phyloP scores from a whole-genome alignment of 768 basidiomycete genomes.

The Rhodotorula diobovata region DNA sequence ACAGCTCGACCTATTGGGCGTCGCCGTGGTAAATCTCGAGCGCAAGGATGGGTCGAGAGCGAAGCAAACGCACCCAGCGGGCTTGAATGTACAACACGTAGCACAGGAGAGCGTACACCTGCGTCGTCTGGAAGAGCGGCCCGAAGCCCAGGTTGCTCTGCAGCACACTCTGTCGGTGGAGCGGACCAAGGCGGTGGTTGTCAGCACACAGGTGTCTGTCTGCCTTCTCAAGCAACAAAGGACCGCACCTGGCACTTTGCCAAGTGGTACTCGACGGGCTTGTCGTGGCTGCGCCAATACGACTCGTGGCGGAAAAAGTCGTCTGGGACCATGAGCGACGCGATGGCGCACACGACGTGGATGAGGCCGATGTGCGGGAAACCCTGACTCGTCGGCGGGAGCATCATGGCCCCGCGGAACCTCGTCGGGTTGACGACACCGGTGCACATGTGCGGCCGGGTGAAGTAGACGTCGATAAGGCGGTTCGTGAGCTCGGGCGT shows the following conservation, averaged over 20 bases:
- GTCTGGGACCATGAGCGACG: constrained; percentile 20
- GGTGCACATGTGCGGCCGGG: constrained; percentile 8
- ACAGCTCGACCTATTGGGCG: too few species aligned
- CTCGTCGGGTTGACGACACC: constrained; percentile 29
- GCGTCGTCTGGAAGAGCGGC: constrained; percentile 32
- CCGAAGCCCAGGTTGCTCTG: constrained; percentile 29
- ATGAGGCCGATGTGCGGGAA: constrained; percentile 37
- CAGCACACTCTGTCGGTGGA: not conserved
- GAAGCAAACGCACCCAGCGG: not conserved
- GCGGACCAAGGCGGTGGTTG: too few species aligned
- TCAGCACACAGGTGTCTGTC: too few species aligned
- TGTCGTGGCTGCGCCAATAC: constrained; percentile 27
- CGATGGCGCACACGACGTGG: constrained; percentile 38
- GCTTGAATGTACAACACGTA: constrained; percentile 25
- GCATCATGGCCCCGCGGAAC: constrained; percentile 24
- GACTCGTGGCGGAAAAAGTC: constrained; percentile 13
- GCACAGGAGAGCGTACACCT: constrained; percentile 31
- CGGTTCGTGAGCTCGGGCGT: constrained; percentile 27
- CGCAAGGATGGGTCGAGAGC: too few species aligned
- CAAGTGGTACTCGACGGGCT: not conserved
- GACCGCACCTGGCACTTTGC: constrained; percentile 1
- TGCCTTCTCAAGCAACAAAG: too few species aligned
- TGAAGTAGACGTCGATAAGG: constrained; percentile 40
- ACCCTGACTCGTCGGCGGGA: constrained; percentile 17
- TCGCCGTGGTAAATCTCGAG: too few species aligned